Conservation (phyloP, 148 eudicot genomes). For the Spergularia bocconei region DNA sequence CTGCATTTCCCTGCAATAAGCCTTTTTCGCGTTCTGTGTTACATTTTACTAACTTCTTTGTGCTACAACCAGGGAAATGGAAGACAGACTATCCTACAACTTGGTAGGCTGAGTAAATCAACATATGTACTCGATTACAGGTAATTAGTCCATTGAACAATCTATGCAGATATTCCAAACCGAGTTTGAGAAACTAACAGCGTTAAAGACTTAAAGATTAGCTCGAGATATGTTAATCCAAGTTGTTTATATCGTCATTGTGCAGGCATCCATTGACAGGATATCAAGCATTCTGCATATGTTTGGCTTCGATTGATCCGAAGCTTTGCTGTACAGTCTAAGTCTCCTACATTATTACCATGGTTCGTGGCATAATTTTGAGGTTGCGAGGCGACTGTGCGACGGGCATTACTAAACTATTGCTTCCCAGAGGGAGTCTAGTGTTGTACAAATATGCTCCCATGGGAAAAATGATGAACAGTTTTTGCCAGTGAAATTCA, state of each 20-base stretch:
- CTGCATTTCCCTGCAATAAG: background rate
- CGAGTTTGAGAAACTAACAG: background rate
- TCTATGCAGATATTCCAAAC: background rate
- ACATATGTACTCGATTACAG: constrained; percentile 87
- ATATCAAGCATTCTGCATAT: constrained; percentile 89
- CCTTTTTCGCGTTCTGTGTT: too few relatives aligned
- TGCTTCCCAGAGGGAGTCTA: background rate
- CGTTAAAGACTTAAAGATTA: background rate
- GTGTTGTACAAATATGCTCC: background rate
- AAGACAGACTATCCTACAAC: constrained; percentile 73
- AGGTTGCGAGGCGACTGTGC: background rate
- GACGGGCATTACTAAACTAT: background rate
- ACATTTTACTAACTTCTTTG: background rate
- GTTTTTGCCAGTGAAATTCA: constrained; percentile 9
- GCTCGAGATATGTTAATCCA: background rate
- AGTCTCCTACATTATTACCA: background rate
- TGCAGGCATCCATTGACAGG: constrained; percentile 88
- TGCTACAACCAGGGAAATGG: constrained; percentile 48
- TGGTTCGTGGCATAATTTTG: background rate
- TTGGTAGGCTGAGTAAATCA: constrained; percentile 67
- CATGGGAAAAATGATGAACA: background rate
- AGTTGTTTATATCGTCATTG: background rate
- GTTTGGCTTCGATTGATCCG: constrained; percentile 88
- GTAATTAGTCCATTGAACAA: constrained; percentile 28
- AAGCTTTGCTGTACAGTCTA: constrained; percentile 85